Evolutionary conservation across 2,329 filamentous ascomycete genomes (phyloP), one percentile per base, ranked within the genome.

Genomic region (Arthrobotrys entomopaga): DNA sequence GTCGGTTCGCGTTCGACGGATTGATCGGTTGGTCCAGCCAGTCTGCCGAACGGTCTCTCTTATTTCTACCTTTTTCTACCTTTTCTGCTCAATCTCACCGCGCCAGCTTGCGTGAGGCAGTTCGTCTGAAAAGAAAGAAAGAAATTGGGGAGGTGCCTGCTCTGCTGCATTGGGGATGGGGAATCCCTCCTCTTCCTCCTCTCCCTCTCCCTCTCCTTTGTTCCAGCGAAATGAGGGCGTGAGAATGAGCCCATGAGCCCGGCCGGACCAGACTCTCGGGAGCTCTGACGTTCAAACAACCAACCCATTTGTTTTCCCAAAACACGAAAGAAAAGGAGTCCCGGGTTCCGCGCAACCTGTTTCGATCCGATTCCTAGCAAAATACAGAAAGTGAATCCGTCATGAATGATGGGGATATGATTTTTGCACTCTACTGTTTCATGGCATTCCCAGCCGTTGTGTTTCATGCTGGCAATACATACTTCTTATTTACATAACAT

Each of bases 141-240:
- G 6, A 34, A 3, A 34, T 8, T 29, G n/a, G n/a, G n/a, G n/a
- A n/a, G n/a, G 7, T 29, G 26, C 26, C 7, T 29, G 26, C 26
- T 34, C 2, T n/a, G n/a, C n/a, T n/a, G n/a, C n/a, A n/a, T n/a
- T n/a, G n/a, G n/a, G 29, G 29, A 10, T 34, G 29, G 29, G 29
- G 10, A 34, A 34, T 34, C 19, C 61, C 43, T 26, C 29, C 46
- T 60, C 19, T 40, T 8, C 46, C 42, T 22, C 24, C n/a, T n/a
- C 46, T 60, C 19, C 20, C 15, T 53, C 42, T 22, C 24, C n/a
- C n/a, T n/a, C n/a, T n/a, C 46, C 57, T 40, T 16, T 56, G 66
- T 71, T 61, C 66, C 66, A 71, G 58, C 58, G 66, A 71, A 71
- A 71, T 71, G 66, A 64, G 65, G 24, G 50, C 58, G 54, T 53